Evolutionary conservation across 169 alveolate species (phyloP), one percentile per base, ranked within the genome.

Genomic region (Hepatocystis sp.): DNA sequence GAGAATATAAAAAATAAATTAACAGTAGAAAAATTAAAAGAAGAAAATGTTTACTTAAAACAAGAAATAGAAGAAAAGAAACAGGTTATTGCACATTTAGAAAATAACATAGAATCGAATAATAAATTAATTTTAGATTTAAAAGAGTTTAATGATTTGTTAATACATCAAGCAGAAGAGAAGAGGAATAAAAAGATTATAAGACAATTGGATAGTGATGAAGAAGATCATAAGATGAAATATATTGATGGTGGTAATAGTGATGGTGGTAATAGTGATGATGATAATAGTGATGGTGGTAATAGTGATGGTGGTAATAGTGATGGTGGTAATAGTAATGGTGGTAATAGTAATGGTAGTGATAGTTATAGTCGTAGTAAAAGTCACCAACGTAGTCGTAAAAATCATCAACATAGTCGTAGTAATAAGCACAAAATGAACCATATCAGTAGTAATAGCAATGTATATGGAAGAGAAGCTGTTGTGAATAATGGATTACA

Each of bases 91-190:
- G 63, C 40, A 23, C 30, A 71, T 13, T 15, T 71, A 11, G 65
- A 58, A 42, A 58, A 44, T 1, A 39, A 71, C 1, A 13, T 71
- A 0, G 76, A 71, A 28, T 71, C 86, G 10, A 71, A 56, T 2
- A 46, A 44, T 25, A 40, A 71, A 0, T 53, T 71, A 23, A 49
- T 71, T 32, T 44, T 15, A 19, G 86, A 71, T 25, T 27, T 71
- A 36, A 71, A 58, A 36, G 86, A 71, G 23, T 71, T 71, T 19
- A 71, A 71, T 17, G 86, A 71, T n/a, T 13, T 71, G 19, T 23
- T 71, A n/a, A 56, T 71, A 17, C 30, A 67, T 8, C 52, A n/a
- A n/a, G n/a, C n/a, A n/a, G 84, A 10, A 15, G 81, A 28, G 0
- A 51, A 25, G 44, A 27, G 28, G 25, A 44, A 13, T 30, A 32